Evolutionary conservation across 1,284 basidiomycete species (phyloP).

Genomic region (Papiliotrema nemorosa): DNA sequence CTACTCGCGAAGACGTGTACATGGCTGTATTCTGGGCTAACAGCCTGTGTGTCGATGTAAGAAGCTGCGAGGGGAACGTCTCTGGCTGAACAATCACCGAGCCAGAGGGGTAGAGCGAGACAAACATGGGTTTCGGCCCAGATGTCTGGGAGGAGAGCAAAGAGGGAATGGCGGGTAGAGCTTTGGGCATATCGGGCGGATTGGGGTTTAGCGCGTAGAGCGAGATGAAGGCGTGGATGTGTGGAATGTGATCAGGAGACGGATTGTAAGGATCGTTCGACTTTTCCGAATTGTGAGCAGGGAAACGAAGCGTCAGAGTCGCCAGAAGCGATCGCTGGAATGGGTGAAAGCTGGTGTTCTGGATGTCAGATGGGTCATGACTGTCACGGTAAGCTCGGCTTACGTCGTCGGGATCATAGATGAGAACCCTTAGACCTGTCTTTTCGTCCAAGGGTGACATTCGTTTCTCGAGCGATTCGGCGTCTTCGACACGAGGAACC

Average conservation of each 20-base stretch:
- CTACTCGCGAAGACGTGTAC: slow-evolving; percentile 22
- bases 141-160: slow-evolving; percentile 27
- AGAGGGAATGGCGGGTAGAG: slow-evolving; percentile 44
- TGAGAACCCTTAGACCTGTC: slow-evolving; percentile 42
- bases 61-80: slow-evolving; percentile 42
- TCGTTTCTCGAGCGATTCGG: slow-evolving; percentile 42
- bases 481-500: slow-evolving; percentile 43
- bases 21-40: slow-evolving; percentile 39
- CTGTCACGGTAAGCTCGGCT: slow-evolving; percentile 4
- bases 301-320: slow-evolving; percentile 45
- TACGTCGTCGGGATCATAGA: slow-evolving; percentile 47
- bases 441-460: slow-evolving; percentile 39
- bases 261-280: slow-evolving; percentile 41
- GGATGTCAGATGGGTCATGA: slow-evolving; percentile 2
- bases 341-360: slow-evolving; percentile 43
- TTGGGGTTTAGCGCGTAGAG: slow-evolving; percentile 43
- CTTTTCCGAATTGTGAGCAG: slow-evolving; percentile 21
- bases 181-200: slow-evolving; percentile 36
- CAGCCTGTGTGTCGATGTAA: slow-evolving; percentile 38
- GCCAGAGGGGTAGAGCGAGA: slow-evolving; percentile 44
- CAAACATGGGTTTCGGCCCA: slow-evolving; percentile 28
- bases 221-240: slow-evolving; percentile 45
- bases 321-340: slow-evolving; percentile 47
- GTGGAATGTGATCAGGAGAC: slow-evolving; percentile 31
- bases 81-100: slow-evolving; percentile 37